These are phyloP conservation scores for Lathyrus sativus DNA, from an alignment of 306 rosid genomes.

Conservation along the genomic window DNA sequence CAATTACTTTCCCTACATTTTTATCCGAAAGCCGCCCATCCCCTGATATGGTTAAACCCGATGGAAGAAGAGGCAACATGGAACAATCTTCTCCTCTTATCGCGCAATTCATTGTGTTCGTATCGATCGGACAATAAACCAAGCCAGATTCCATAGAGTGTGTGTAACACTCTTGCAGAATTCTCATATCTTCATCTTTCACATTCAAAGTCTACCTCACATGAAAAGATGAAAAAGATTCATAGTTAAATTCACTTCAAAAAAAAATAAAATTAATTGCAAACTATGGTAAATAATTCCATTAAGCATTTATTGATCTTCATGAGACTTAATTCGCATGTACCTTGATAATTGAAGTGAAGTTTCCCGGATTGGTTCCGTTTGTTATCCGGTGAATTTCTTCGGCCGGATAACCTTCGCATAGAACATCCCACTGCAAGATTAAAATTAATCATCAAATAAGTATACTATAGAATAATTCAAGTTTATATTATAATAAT, in stretches of 20 bases:
- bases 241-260: background rate
- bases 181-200: conserved; percentile 39
- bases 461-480: background rate
- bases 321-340: background rate
- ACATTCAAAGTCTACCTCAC: conserved; percentile 57
- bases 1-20: background rate
- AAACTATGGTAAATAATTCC: background rate
- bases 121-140: conserved; percentile 57
- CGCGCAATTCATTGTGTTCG: conserved; percentile 31
- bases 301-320: background rate
- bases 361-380: conserved; percentile 53
- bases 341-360: conserved; percentile 58
- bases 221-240: background rate
- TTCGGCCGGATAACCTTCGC: conserved; percentile 39
- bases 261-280: background rate
- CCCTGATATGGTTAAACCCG: conserved; percentile 58
- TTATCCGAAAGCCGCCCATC: conserved; percentile 38
- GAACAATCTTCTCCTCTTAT: conserved; percentile 49
- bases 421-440: conserved; percentile 70
- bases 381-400: conserved; percentile 51
- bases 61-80: conserved; percentile 55
- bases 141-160: conserved; percentile 51
- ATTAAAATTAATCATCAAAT: background rate
- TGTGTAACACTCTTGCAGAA: conserved; percentile 63
- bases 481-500: background rate